phyloP scores from a whole-genome alignment of 2,329 filamentous ascomycete species.

The Biscogniauxia mediterranea region DNA sequence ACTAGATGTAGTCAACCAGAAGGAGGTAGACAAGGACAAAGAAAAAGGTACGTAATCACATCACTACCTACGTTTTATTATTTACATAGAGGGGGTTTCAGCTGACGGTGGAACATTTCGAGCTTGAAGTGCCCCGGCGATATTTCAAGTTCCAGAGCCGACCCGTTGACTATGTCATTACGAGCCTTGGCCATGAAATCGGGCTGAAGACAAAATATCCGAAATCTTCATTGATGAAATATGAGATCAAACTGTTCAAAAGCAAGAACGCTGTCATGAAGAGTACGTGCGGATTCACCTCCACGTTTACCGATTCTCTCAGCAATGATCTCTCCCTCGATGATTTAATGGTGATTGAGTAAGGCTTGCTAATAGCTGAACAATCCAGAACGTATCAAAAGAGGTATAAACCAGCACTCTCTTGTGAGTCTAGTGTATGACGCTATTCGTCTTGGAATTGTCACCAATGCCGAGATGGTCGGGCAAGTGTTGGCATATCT shows the following conservation, averaged over 20 bases:
- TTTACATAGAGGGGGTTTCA: too few relatives aligned
- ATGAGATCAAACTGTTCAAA: conserved; percentile 30
- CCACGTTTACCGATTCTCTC: not conserved
- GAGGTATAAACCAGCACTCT: conserved; percentile 29
- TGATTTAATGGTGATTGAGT: too few relatives aligned
- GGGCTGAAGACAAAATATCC: conserved; percentile 28
- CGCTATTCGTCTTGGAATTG: conserved; percentile 25
- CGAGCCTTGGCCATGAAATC: conserved; percentile 27
- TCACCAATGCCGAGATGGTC: conserved; percentile 28
- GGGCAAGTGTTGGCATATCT: conserved; percentile 24
- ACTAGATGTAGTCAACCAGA: conserved; percentile 21
- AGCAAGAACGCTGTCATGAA: conserved; percentile 24
- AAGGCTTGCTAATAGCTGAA: not conserved
- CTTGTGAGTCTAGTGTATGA: conserved; percentile 28
- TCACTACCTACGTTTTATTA: too few relatives aligned
- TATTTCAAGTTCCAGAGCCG: conserved; percentile 27
- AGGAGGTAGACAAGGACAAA: conserved; percentile 12
- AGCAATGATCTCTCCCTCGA: too few relatives aligned
- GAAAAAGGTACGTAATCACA: not conserved
- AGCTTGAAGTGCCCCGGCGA: conserved; percentile 14
- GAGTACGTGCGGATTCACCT: conserved; percentile 16
- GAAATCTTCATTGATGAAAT: conserved; percentile 22
- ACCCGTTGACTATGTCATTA: conserved; percentile 29
- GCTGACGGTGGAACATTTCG: conserved; percentile 3
- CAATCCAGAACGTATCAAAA: conserved; percentile 23